phyloP scores from a whole-genome alignment of 2,329 filamentous ascomycete species.

The Didymella pomorum region DNA sequence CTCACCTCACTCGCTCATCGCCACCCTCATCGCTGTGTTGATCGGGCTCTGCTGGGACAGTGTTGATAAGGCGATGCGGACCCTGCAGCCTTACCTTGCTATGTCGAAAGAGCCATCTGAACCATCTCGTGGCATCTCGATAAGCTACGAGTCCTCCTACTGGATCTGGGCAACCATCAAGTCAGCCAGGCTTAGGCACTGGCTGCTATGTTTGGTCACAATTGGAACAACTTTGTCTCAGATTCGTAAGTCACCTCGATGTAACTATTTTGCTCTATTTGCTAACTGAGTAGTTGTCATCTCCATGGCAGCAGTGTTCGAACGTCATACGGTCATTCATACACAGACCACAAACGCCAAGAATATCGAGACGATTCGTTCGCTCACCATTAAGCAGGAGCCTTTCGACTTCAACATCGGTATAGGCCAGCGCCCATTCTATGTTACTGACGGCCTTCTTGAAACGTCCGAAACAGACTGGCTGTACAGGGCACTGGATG shows the following conservation, averaged over 20 bases:
- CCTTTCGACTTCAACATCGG: constrained; percentile 5
- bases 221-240: not conserved
- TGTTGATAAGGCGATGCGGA: not conserved
- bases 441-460: not conserved
- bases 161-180: not conserved
- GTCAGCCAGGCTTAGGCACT: not conserved
- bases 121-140: not conserved
- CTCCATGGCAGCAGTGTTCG: constrained; percentile 19
- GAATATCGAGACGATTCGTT: not conserved
- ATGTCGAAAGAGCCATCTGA: not conserved
- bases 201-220: not conserved
- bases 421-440: not conserved
- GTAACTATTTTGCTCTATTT: no score
- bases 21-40: not conserved
- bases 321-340: constrained; percentile 5
- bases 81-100: not conserved
- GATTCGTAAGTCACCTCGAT: not conserved
- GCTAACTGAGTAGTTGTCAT: constrained; percentile 15
- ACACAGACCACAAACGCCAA: constrained; percentile 3
- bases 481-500: not conserved
- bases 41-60: not conserved
- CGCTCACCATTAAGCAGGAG: not conserved
- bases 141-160: not conserved
- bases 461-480: not conserved
- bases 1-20: not conserved